Evolutionary conservation across 352 stramenopile genomes (phyloP), one percentile per base, ranked within the genome.

Genomic region (Globisporangium canariense): DNA sequence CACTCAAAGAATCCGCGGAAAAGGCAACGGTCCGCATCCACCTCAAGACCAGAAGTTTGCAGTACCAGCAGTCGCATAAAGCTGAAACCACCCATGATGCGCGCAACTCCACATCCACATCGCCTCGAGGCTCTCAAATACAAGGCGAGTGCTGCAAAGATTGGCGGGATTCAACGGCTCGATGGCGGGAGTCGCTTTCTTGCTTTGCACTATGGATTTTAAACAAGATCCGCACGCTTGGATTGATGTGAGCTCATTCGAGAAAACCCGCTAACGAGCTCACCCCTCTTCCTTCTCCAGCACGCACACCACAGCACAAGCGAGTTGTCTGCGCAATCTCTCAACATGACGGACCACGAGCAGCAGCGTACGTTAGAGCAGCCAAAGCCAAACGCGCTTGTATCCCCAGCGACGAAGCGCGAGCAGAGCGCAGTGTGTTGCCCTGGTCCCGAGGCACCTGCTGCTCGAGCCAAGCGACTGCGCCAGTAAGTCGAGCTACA

Each of bases 381-480:
- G 18, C 20, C 30, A 28, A 28, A 28, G 25, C 8, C 16, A 30
- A 4, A 28, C 25, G 3, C n/a, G 30, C 34, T 30, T 18, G 18
- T 9, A 9, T n/a, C 28, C 6, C 53, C 28, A 22, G 20, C 58
- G 0, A 14, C 36, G 16, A 53, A 34, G 2, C 28, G 47, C 3
- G 53, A 45, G 46, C 61, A 45, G 41, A 54, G 0, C 14, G 0
- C 40, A 11, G 22, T 20, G 16, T 36, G 4, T 22, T 49, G 30
- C 14, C n/a, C 30, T 10, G 16, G 18, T 14, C 13, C 55, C 20
- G 45, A 62, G 47, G 30, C 22, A 3, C 20, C 64, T 18, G 32
- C 36, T 18, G 58, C 43, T 10, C 58, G 58, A 46, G 58, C 65
- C 58, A 64, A 69, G 64, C 58, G 52, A 8, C 41, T 69, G 11